phyloP scores from a whole-genome alignment of 78 protist genomes.

The Isochrysis galbana region DNA sequence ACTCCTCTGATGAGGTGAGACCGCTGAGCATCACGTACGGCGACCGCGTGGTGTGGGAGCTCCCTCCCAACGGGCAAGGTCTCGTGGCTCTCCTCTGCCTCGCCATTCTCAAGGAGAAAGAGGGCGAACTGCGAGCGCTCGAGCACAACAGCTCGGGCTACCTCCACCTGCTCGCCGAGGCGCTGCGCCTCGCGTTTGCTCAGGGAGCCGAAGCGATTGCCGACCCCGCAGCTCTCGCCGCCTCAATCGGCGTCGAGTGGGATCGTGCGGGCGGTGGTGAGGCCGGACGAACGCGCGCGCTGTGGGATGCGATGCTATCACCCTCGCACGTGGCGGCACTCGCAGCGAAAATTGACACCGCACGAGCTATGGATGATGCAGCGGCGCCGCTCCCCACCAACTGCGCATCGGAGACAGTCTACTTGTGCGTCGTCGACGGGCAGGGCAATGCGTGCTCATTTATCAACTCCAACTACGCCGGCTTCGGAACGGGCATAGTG shows the following conservation, averaged over 20 bases:
- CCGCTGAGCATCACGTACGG: slow-evolving; percentile 58
- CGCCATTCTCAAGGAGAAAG: background rate
- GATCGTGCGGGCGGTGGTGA: background rate
- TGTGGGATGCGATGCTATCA: background rate
- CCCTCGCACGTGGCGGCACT: background rate
- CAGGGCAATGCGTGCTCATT: slow-evolving; percentile 78
- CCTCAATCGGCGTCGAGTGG: too few relatives aligned
- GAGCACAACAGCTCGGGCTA: slow-evolving; percentile 49
- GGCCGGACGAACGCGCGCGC: background rate
- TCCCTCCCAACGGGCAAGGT: slow-evolving; percentile 88
- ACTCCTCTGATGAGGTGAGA: slow-evolving; percentile 36
- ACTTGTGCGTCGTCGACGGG: background rate
- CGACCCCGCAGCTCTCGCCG: background rate
- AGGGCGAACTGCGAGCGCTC: background rate
- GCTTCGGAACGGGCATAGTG: slow-evolving; percentile 78
- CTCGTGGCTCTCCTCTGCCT: slow-evolving; percentile 78
- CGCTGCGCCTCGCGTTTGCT: slow-evolving; percentile 75
- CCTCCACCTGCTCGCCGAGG: slow-evolving; percentile 69
- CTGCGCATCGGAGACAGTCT: background rate
- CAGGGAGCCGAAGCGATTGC: background rate
- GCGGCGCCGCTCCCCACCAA: background rate
- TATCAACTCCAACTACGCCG: slow-evolving; percentile 58
- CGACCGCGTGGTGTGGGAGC: slow-evolving; percentile 63
- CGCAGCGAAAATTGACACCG: background rate
- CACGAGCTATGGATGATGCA: background rate